phyloP scores from a whole-genome alignment of 2,329 filamentous ascomycete genomes.

The Fusarium sulawesiense region DNA sequence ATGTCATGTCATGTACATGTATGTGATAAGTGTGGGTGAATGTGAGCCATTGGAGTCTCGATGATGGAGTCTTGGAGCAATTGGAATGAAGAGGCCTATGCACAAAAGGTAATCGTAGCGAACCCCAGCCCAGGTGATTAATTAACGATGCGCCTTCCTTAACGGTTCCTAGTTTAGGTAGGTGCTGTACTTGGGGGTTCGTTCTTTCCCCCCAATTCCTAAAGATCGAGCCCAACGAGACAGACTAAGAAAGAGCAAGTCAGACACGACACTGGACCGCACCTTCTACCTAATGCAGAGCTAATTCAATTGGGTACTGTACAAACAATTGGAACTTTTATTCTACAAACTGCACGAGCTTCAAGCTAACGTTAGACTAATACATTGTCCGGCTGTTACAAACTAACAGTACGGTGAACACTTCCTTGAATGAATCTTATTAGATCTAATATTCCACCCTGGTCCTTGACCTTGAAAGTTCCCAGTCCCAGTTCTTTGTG shows the following conservation, averaged over 20 bases:
- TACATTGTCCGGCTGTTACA: background rate
- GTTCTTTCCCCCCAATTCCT: slow-evolving; percentile 25
- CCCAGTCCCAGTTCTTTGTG: background rate
- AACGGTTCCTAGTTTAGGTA: slow-evolving; percentile 17
- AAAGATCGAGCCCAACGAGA: slow-evolving; percentile 16
- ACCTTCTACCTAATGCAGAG: background rate
- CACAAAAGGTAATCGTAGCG: slow-evolving; percentile 1
- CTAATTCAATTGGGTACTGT: background rate
- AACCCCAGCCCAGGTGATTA: slow-evolving; percentile 35
- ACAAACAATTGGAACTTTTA: background rate
- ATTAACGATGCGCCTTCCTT: slow-evolving; percentile 33
- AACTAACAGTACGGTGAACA: background rate
- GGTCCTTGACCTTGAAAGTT: background rate
- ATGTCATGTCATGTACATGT: background rate
- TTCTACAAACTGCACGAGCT: background rate
- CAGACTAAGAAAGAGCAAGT: background rate
- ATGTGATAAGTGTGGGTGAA: slow-evolving; percentile 1
- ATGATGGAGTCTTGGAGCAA: background rate
- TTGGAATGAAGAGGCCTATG: background rate
- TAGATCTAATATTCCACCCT: background rate
- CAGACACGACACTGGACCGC: background rate
- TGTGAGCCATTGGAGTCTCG: background rate
- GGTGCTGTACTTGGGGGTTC: background rate
- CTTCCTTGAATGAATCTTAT: background rate
- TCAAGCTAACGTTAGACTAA: background rate